These are phyloP conservation scores for Malus orientalis DNA, from an alignment of 306 rosid species.

Conservation along the genomic window DNA sequence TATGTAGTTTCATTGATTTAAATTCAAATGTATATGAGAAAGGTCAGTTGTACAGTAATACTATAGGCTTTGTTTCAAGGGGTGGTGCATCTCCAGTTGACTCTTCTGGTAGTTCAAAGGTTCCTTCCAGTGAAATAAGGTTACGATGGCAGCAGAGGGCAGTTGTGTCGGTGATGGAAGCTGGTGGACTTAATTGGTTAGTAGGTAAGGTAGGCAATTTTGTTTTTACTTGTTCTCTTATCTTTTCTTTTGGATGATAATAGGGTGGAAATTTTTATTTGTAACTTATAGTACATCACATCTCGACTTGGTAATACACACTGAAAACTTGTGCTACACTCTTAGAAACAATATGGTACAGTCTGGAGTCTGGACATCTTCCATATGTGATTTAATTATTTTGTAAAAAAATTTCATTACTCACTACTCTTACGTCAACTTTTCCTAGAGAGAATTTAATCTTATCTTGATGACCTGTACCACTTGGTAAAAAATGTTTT, in stretches of 20 bases:
- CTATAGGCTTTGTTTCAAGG: conserved; percentile 26
- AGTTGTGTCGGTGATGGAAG: conserved; percentile 90
- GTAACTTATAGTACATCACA: neutral
- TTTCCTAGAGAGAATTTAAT: neutral
- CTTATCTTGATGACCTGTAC: neutral
- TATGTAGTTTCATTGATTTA: conserved; percentile 61
- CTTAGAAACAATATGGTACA: neutral
- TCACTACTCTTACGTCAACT: neutral
- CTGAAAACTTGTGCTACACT: neutral
- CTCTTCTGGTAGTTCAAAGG: conserved; percentile 50
- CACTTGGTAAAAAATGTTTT: neutral
- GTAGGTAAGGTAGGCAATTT: conserved; percentile 98
- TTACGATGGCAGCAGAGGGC: conserved; percentile 87
- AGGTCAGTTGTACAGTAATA: conserved; percentile 47
- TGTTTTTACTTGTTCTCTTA: conserved; percentile 2
- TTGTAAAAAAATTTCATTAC: neutral
- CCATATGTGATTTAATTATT: neutral
- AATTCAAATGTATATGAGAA: conserved; percentile 49
- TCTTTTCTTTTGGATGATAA: neutral
- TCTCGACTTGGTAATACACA: neutral
- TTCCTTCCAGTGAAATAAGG: conserved; percentile 53
- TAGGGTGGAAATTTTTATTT: neutral
- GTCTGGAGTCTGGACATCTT: neutral
- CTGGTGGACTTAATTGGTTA: conserved; percentile 99
- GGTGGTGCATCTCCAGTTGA: conserved; percentile 33